Percentiles rank a stretch among this genome's conserved stretches.
phyloP scores from a whole-genome alignment of 805 yeast species.

The Pichia membranifaciens region DNA sequence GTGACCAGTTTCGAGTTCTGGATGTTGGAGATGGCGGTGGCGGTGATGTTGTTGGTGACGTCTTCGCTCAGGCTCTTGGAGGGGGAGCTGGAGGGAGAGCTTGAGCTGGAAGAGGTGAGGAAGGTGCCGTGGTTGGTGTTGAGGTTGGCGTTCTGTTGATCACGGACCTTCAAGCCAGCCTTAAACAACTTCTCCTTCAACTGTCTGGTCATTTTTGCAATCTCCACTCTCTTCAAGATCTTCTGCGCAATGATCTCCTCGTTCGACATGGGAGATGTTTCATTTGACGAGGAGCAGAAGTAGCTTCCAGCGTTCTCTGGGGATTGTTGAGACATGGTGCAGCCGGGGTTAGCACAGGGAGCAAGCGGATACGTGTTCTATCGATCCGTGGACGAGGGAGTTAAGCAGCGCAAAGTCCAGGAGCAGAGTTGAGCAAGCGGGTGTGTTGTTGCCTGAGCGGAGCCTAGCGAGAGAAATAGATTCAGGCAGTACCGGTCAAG shows the following conservation, averaged over 20 bases:
- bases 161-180: constrained; percentile 35
- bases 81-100: constrained; percentile 19
- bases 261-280: constrained; percentile 14
- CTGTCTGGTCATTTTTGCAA: constrained; percentile 41
- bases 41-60: constrained; percentile 14
- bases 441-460: too few species aligned
- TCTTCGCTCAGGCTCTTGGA: constrained; percentile 13
- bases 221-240: constrained; percentile 40
- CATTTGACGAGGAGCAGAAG: constrained; percentile 4
- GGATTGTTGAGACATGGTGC: not conserved
- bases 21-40: constrained; percentile 18
- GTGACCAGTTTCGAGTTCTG: constrained; percentile 14
- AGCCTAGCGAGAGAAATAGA: too few species aligned
- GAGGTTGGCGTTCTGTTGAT: constrained; percentile 20
- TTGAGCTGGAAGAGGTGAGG: constrained; percentile 1
- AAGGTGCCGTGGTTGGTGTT: not conserved
- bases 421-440: too few species aligned
- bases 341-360: too few species aligned
- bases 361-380: too few species aligned
- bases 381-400: too few species aligned
- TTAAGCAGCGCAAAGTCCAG: too few species aligned
- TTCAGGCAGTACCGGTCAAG: too few species aligned
- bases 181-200: constrained; percentile 36
- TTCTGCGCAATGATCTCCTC: constrained; percentile 40
- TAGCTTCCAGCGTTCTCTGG: not conserved